phyloP scores from a whole-genome alignment of 163 green algal genomes.

The Chlamydomonas reinhardtii region DNA sequence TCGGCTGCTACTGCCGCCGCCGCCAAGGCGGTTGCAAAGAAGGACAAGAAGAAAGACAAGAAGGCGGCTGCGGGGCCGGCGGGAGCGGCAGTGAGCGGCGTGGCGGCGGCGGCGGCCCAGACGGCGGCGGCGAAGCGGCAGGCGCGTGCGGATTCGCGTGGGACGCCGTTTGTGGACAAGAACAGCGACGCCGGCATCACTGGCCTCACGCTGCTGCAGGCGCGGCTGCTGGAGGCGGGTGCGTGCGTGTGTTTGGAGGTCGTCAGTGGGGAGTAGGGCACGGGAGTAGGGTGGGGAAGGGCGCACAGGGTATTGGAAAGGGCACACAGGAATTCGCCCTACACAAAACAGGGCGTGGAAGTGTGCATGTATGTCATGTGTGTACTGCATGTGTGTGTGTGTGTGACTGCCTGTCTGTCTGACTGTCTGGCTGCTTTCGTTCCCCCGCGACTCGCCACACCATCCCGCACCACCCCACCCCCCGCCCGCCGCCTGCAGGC shows the following conservation, averaged over 20 bases:
- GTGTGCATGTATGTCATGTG: too few species aligned
- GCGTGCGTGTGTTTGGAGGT: background rate
- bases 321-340: too few species aligned
- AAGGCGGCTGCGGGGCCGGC: too few species aligned
- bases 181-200: conserved; percentile 25
- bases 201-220: conserved; percentile 48
- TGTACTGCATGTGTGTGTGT: too few species aligned
- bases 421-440: too few species aligned
- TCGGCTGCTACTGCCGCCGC: background rate
- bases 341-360: too few species aligned
- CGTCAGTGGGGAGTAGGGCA: too few species aligned
- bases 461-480: too few species aligned
- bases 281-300: too few species aligned
- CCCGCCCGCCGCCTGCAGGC: background rate
- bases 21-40: background rate
- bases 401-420: too few species aligned
- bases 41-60: conserved; percentile 1
- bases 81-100: background rate
- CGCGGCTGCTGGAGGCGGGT: conserved; percentile 36
- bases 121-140: background rate
- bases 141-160: background rate
- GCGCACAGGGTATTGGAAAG: too few species aligned
- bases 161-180: conserved; percentile 36
- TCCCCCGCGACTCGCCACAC: too few species aligned
- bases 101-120: conserved; percentile 4